Evolutionary conservation across 176 grass and related monocot species (phyloP).

Genomic region (Echinochloa phyllopogon): DNA sequence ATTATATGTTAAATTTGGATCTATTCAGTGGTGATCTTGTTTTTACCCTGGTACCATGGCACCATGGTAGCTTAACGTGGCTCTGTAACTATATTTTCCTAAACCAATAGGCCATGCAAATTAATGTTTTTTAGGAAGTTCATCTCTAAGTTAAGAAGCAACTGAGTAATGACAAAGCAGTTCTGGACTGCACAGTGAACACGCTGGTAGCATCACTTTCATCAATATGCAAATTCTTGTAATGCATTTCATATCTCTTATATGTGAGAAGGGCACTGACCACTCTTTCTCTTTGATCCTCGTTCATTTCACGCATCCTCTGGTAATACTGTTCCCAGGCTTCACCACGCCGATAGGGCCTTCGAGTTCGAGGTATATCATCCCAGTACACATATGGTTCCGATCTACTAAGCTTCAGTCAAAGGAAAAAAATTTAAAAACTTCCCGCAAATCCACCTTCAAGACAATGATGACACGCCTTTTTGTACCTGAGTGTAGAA

Average conservation of each 20-base stretch:
- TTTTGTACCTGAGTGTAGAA: conserved; percentile 67
- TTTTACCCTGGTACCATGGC: too few relatives aligned
- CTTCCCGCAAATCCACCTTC: neutral
- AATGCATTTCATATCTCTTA: neutral
- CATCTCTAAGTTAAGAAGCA: neutral
- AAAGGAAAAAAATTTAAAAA: neutral
- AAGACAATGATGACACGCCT: neutral
- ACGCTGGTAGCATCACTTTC: neutral
- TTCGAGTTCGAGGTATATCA: conserved; percentile 27
- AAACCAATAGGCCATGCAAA: neutral
- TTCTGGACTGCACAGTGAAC: neutral
- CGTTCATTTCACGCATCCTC: conserved; percentile 42
- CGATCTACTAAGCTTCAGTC: conserved; percentile 64
- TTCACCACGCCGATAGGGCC: conserved; percentile 34
- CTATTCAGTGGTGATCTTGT: too few relatives aligned
- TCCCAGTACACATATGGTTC: conserved; percentile 54
- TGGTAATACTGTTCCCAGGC: conserved; percentile 63
- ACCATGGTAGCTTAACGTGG: too few relatives aligned
- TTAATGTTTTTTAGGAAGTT: neutral
- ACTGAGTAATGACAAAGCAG: neutral
- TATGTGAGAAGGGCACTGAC: conserved; percentile 48
- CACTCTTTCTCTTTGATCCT: conserved; percentile 79
- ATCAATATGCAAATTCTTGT: neutral
- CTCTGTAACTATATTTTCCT: neutral
- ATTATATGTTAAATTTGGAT: too few relatives aligned